phyloP scores from a whole-genome alignment of 176 grass and related monocot genomes.

The Olyra latifolia region DNA sequence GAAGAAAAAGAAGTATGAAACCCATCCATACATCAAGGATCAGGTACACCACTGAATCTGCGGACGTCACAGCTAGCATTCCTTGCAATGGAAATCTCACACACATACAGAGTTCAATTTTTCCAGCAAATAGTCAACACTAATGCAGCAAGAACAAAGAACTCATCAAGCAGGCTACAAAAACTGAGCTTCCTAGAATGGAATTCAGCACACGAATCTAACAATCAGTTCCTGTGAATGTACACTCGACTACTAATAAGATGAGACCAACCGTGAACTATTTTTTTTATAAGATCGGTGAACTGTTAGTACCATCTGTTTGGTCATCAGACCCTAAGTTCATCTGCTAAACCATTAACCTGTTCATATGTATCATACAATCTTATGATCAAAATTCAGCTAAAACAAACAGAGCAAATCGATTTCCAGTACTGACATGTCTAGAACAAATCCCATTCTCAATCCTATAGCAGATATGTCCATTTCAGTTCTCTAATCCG shows the following conservation, averaged over 20 bases:
- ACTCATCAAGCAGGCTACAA: constrained; percentile 49
- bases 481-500: too few species aligned
- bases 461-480: too few species aligned
- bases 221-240: constrained; percentile 46
- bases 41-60: neutral
- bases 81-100: constrained; percentile 3
- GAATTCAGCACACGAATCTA: constrained; percentile 38
- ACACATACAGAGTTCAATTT: constrained; percentile 9
- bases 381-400: too few species aligned
- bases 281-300: neutral
- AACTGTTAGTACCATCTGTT: constrained; percentile 34
- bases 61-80: neutral
- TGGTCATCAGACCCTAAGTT: constrained; percentile 7
- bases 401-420: too few species aligned
- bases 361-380: too few species aligned
- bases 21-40: neutral
- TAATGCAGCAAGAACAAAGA: constrained; percentile 27
- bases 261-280: constrained; percentile 31
- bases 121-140: constrained; percentile 18
- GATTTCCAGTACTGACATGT: too few species aligned
- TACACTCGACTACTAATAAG: constrained; percentile 52
- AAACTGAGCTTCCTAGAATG: constrained; percentile 49
- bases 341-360: too few species aligned
- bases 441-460: too few species aligned
- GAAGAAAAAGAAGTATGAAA: neutral